Evolutionary conservation across 164 flowering plant genomes (phyloP).

Genomic region (Chloranthus sessilifolius): DNA sequence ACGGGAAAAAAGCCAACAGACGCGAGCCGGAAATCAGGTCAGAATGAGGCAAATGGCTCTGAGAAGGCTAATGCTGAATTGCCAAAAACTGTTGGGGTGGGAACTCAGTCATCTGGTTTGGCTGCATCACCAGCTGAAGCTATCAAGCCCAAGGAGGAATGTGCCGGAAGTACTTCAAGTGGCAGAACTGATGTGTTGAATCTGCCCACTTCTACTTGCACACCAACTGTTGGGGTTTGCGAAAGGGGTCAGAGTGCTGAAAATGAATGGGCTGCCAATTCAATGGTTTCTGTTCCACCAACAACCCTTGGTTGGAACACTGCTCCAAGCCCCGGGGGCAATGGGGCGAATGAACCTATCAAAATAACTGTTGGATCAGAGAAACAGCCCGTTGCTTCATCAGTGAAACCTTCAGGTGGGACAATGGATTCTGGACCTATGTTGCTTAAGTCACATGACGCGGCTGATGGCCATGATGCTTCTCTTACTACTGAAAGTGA

Average conservation of each 20-base stretch:
- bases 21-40: too few relatives aligned
- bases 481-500: constrained; percentile 16
- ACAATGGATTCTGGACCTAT: not conserved
- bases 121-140: constrained; percentile 26
- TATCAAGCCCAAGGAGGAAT: constrained; percentile 22
- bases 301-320: not conserved
- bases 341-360: constrained; percentile 20
- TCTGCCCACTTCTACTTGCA: constrained; percentile 72
- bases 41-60: too few relatives aligned
- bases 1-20: too few relatives aligned
- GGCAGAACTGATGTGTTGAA: constrained; percentile 24
- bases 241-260: constrained; percentile 63
- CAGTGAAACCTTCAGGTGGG: not conserved
- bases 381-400: not conserved
- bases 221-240: constrained; percentile 15
- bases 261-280: constrained; percentile 13
- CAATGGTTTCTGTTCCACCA: not conserved
- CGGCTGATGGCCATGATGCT: constrained; percentile 17
- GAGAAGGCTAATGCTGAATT: too few relatives aligned
- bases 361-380: constrained; percentile 29
- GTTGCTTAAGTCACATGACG: constrained; percentile 25
- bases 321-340: constrained; percentile 11
- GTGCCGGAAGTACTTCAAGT: constrained; percentile 23
- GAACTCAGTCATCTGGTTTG: too few relatives aligned
- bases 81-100: too few relatives aligned